Base-by-base conservation (phyloP, 495 filamentous ascomycete genomes). In the Parachaetomium inaequale region DNA sequence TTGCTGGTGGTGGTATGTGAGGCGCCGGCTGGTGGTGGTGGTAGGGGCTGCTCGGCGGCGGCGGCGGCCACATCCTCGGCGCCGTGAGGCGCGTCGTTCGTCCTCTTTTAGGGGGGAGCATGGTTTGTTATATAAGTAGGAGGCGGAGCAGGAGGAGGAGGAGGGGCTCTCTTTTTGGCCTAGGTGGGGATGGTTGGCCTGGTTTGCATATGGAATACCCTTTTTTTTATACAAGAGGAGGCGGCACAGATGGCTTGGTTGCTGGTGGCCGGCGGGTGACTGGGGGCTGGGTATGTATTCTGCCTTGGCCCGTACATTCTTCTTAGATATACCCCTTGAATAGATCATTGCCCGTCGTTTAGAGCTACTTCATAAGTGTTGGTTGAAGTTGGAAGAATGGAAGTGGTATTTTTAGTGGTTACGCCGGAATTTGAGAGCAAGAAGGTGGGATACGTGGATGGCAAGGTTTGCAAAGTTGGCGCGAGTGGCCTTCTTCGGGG, bases 311-410 rank as follows among this genome's bases (percentile, higher is more conserved):
- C 31, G 32, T 54, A 36, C n/a, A 54, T 36, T 25, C 51, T 23
- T 21, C 31, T 54, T 36, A 11, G 17, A 54, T 54, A 54, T 54
- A 54, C 51, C 51, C 51, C 51, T 54, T 54, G 51, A 54, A 54
- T 54, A 54, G 51, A 54, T 38, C 56, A 32, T 63, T 63, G 56
- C 26, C 25, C 7, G 40, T 63, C 8, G 5, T 45, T 7, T 21
- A 23, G 23, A 6, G 46, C 1, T 25, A 28, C 46, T 15, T 25
- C 25, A 28, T 40, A 15, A 12, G 8, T 11, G 34, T 11, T 2
- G 14, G 34, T 36, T 36, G 2, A 36, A 7, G n/a, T n/a, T n/a
- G 34, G 34, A 36, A 36, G 2, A 36, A 36, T 12, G n/a, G n/a
- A n/a, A n/a, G n/a, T n/a, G n/a, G n/a, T n/a, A n/a, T n/a, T n/a